These are phyloP conservation scores for Tolypocladium inflatum DNA, from an alignment of 2,329 filamentous ascomycete genomes.

Conservation along the genomic window DNA sequence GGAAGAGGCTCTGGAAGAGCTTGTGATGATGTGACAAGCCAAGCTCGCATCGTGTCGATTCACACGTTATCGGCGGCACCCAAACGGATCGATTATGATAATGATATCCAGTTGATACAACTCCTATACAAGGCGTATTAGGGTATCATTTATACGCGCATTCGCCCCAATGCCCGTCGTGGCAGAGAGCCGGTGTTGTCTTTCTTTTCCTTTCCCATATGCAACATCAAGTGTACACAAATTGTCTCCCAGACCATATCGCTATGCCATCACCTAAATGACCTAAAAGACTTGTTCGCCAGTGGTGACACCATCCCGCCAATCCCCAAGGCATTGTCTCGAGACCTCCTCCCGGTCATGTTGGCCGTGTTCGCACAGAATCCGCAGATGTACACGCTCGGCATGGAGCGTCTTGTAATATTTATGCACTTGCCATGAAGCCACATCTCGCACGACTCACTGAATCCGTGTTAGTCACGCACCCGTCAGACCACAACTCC, in stretches of 20 bases:
- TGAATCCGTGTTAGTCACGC: constrained; percentile 15
- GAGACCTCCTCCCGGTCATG: constrained; percentile 37
- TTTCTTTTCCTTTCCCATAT: constrained; percentile 5
- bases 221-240: background rate
- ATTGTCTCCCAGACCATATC: background rate
- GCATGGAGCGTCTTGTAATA: constrained; percentile 45
- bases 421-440: constrained; percentile 55
- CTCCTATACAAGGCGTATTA: background rate
- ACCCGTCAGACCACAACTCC: background rate
- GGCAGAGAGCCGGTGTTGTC: constrained; percentile 12
- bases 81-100: background rate
- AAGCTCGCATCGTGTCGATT: background rate
- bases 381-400: constrained; percentile 53
- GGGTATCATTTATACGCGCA: background rate
- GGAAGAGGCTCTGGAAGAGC: no score
- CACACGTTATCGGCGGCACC: background rate
- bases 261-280: constrained; percentile 24
- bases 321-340: constrained; percentile 29
- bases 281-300: constrained; percentile 32
- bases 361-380: constrained; percentile 54
- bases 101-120: background rate
- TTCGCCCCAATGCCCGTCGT: constrained; percentile 5
- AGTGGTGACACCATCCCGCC: constrained; percentile 25
- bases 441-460: constrained; percentile 57
- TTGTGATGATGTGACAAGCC: no score